Evolutionary conservation across 2,329 filamentous ascomycete species (phyloP), one percentile per base, ranked within the genome.

Genomic region (Alternaria tenuissima): DNA sequence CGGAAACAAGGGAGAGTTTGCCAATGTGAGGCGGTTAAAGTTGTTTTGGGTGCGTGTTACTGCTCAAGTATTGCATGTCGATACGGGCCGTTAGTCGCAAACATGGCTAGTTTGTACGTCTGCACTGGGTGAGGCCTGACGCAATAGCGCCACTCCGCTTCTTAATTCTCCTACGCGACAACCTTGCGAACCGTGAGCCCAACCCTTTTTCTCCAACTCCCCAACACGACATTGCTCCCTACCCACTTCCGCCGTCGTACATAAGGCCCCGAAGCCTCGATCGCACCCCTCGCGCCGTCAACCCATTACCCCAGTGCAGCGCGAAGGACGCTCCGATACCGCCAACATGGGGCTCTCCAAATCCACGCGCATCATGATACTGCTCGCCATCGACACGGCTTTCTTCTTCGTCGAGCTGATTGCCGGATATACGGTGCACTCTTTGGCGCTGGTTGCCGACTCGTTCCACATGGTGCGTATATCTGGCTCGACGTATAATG

Each of bases 331-430:
- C 44, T 41, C 30, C 65, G 57, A 61, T 52, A 65, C 55, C 62
- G 69, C 68, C 59, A 59, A 60, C 67, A 96, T 96, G 93, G 91
- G 86, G 66, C 91, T 94, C 85, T 96, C 94, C 75, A 99, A 99
- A 81, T 91, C 91, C 68, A 92, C 90, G 72, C 89, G 94, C 79
- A 98, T 99, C 78, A 87, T 91, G 81, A 90, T 97, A 78, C 92
- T 99, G 86, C 88, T 99, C 78, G 90, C 83, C 65, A 96, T 99
- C 75, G 94, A 98, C 81, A 85, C 89, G 53, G 85, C 87, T 41
- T 99, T 99, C 83, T 97, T 99, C 81, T 80, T 97, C 48, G 83
- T 98, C 59, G 95, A 99, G 81, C 82, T 99, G 63, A 88, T 91
- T 59, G 88, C 91, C 63, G 85, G 95, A 63, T 92, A 97, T 83